Evolutionary conservation across 331 rosid species (phyloP).

Genomic region (Rhamnella rubrinervis): DNA sequence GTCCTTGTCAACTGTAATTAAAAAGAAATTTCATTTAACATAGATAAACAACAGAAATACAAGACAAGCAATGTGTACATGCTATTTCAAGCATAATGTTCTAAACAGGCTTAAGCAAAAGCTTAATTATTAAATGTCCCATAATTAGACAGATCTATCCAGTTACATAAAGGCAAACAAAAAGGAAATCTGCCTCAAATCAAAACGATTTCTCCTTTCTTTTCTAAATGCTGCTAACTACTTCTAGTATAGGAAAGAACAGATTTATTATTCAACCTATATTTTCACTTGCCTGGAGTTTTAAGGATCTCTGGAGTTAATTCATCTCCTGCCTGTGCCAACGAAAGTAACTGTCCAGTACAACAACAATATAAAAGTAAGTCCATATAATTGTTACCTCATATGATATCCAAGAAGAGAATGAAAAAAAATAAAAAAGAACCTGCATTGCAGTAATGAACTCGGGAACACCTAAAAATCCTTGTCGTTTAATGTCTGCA

Average conservation of each 20-base stretch:
- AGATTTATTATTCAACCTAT: not conserved
- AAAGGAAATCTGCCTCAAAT: not conserved
- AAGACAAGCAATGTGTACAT: not conserved
- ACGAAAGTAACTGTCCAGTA: conserved; percentile 56
- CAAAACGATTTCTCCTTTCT: not conserved
- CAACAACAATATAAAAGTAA: conserved; percentile 1
- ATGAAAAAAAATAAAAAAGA: conserved; percentile 5
- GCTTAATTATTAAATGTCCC: too few species aligned
- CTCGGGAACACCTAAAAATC: conserved; percentile 63
- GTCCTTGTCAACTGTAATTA: conserved; percentile 56
- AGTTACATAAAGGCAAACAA: too few species aligned
- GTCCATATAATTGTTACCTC: not conserved
- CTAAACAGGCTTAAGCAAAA: too few species aligned
- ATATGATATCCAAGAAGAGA: not conserved
- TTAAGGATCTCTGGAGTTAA: conserved; percentile 56
- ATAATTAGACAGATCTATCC: too few species aligned
- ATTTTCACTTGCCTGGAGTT: conserved; percentile 49
- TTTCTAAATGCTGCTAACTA: not conserved
- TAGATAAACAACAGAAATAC: not conserved
- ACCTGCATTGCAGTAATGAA: conserved; percentile 91
- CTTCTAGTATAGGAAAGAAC: not conserved
- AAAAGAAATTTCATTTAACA: conserved; percentile 13
- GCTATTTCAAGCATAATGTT: not conserved
- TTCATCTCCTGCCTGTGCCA: conserved; percentile 75
- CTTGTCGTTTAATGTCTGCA: conserved; percentile 75